A percentile compares a stretch with the other conserved stretches of the same genome.
Evolutionary conservation across 495 filamentous ascomycete species (phyloP).

Genomic region (Tuber microsphaerosporum): DNA sequence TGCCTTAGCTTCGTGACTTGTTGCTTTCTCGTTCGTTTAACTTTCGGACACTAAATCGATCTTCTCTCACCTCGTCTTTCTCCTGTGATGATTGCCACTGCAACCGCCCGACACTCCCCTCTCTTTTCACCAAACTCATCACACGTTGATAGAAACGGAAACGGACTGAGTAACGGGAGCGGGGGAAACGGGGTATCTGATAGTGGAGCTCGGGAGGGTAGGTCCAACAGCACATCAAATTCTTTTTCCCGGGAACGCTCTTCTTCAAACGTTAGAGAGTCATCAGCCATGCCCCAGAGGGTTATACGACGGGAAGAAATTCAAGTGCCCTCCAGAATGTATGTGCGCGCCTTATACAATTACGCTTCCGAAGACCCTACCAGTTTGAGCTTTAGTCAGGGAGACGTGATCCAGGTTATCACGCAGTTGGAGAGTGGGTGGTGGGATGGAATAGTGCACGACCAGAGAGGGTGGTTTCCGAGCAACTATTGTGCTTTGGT

Average conservation of each 20-base stretch:
- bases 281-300: conserved; percentile 34
- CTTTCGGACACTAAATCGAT: neutral
- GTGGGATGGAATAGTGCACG: conserved; percentile 97
- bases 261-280: conserved; percentile 31
- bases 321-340: conserved; percentile 60
- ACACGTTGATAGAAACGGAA: conserved; percentile 39
- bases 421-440: conserved; percentile 96
- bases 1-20: conserved; percentile 23
- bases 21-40: conserved; percentile 11
- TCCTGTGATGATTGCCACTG: conserved; percentile 40
- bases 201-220: conserved; percentile 31
- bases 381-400: conserved; percentile 88
- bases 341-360: conserved; percentile 92
- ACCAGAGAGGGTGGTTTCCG: conserved; percentile 92
- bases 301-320: conserved; percentile 36
- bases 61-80: conserved; percentile 1
- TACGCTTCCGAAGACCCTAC: conserved; percentile 96
- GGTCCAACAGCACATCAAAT: conserved; percentile 31
- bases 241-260: conserved; percentile 32
- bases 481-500: conserved; percentile 96
- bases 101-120: conserved; percentile 37
- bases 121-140: conserved; percentile 35
- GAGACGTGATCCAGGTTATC: conserved; percentile 94
- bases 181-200: conserved; percentile 32
- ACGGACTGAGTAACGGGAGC: conserved; percentile 32